phyloP scores from a whole-genome alignment of 306 rosid species.

The Sicyos baderoa region DNA sequence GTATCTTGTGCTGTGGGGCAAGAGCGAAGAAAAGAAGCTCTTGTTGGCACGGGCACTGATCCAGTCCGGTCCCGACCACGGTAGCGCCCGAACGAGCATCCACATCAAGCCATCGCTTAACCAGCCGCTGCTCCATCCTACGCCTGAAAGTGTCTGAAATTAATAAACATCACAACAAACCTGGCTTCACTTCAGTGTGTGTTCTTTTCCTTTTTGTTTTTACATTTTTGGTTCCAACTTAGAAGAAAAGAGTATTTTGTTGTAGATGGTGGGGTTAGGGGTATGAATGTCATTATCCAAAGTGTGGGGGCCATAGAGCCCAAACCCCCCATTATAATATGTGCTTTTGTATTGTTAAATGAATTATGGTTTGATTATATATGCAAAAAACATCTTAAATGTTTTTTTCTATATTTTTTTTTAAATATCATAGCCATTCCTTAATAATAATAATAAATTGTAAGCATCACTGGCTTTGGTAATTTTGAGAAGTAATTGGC shows the following conservation, averaged over 20 bases:
- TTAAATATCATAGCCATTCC: too few relatives aligned
- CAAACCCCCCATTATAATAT: too few relatives aligned
- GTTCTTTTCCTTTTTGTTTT: not conserved
- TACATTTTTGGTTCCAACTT: not conserved
- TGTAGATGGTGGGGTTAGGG: not conserved
- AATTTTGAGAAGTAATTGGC: too few relatives aligned
- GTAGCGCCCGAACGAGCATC: conserved; percentile 33
- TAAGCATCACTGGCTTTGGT: too few relatives aligned
- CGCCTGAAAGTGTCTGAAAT: conserved; percentile 67
- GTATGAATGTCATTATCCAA: not conserved
- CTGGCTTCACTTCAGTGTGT: conserved; percentile 11
- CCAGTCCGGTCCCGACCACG: conserved; percentile 45
- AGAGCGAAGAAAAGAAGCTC: conserved; percentile 66
- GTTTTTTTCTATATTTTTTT: too few relatives aligned
- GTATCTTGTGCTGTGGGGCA: conserved; percentile 87
- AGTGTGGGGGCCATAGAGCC: too few relatives aligned
- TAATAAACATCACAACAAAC: not conserved
- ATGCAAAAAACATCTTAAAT: too few relatives aligned
- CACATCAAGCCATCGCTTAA: conserved; percentile 34
- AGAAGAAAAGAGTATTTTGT: not conserved
- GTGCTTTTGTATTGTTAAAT: too few relatives aligned
- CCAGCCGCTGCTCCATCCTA: conserved; percentile 82
- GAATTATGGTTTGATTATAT: too few relatives aligned
- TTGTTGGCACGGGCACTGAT: conserved; percentile 32
- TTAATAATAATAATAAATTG: too few relatives aligned